Evolutionary conservation across 2,329 filamentous ascomycete genomes (phyloP), one percentile per base, ranked within the genome.

Genomic region (Phyllosticta paracitricarpa): DNA sequence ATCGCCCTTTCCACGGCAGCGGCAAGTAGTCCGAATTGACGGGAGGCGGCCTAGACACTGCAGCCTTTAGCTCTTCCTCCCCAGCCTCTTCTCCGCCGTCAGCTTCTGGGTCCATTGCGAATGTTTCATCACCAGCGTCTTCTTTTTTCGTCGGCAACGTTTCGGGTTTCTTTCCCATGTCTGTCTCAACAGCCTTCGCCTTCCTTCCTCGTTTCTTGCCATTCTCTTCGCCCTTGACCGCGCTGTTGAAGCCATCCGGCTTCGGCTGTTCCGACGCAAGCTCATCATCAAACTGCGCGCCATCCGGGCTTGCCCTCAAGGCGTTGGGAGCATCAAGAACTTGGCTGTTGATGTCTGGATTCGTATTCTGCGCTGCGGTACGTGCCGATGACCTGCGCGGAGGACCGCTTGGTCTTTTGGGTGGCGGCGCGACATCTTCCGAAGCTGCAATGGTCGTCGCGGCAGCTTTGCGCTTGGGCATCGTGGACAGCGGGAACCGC

Each of bases 1-100:
- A 72, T 28, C 92, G 83, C 0, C 93, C 93, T 75, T 87, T 91
- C 92, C 92, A 97, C 0, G 92, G 93, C 24, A 97, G 73, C 25
- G 93, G 93, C 22, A 97, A 79, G 68, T 87, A 89, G 65, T 84
- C 83, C 70, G 91, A 96, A 69, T 97, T 89, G 17, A 96, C 85
- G 0, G 91, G 84, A 6, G 91, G 90, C 12, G 87, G 82, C 61
- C 90, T 79, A 8, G 81, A 79, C 25, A 82, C 68, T 22, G 84
- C 84, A 66, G 81, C 79, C 65, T 57, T 82, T 79, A 57, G 73
- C 66, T 86, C 83, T 66, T 82, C 80, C 51, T 81, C 78, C 25
- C 83, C 80, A 9, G 78, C 76, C 24, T 81, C 75, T 58, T 81
- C 80, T 7, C 76, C 75, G 25, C 75, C 79, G 19, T 83, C 81